Conservation (phyloP, 2,329 filamentous ascomycete species). For the Fusarium lateritium region DNA sequence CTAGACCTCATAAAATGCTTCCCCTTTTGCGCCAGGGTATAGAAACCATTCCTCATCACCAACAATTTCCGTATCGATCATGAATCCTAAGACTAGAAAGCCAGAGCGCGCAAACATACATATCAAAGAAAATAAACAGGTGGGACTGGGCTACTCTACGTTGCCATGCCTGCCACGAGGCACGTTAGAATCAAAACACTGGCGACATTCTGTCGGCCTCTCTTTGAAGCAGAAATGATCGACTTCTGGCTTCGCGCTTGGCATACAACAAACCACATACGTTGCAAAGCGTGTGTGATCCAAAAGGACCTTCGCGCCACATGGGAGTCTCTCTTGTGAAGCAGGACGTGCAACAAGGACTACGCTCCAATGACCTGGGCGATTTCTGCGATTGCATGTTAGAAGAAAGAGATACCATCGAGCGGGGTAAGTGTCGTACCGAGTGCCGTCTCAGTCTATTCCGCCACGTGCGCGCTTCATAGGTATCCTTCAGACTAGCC, state of each 20-base stretch:
- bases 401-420: background rate
- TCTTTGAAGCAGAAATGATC: background rate
- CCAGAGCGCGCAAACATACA: background rate
- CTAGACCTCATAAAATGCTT: constrained; percentile 25
- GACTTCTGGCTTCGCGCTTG: constrained; percentile 12
- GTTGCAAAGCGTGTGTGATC: constrained; percentile 28
- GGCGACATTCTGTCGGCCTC: background rate
- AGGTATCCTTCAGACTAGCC: constrained; percentile 13
- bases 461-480: constrained; percentile 30
- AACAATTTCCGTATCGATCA: background rate
- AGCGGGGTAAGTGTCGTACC: constrained; percentile 5
- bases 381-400: constrained; percentile 8
- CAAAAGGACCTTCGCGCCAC: constrained; percentile 28
- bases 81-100: background rate
- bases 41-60: constrained; percentile 33
- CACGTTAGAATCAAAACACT: background rate
- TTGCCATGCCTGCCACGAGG: background rate
- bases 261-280: constrained; percentile 24
- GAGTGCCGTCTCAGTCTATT: constrained; percentile 23
- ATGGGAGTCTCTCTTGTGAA: constrained; percentile 26
- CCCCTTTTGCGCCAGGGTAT: constrained; percentile 30
- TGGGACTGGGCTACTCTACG: too few relatives aligned
- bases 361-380: background rate
- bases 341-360: constrained; percentile 26
- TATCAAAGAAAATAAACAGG: too few relatives aligned